A percentile compares a stretch with the other conserved stretches of the same genome.
Evolutionary conservation across 306 rosid genomes (phyloP).

Genomic region (Quercus alba): DNA sequence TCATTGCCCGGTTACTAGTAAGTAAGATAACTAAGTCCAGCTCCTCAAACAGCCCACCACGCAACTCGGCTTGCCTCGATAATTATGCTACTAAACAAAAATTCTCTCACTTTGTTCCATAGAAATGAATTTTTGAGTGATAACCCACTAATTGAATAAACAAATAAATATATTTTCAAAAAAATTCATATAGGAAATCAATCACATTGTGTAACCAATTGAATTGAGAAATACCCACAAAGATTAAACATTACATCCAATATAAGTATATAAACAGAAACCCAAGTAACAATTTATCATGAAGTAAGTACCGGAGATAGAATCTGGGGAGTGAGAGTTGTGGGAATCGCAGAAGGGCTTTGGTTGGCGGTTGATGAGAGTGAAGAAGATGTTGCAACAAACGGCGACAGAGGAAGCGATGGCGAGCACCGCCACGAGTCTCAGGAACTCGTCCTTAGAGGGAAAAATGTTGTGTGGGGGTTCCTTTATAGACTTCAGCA

Average conservation of each 20-base stretch:
- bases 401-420: constrained; percentile 51
- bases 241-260: no score
- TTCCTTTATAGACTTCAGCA: constrained; percentile 39
- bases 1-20: neutral
- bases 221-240: no score
- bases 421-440: constrained; percentile 46
- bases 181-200: no score
- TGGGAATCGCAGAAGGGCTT: constrained; percentile 64
- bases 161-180: no score
- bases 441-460: constrained; percentile 50
- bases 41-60: neutral
- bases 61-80: neutral
- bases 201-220: no score
- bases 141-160: neutral
- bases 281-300: no score
- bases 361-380: constrained; percentile 27
- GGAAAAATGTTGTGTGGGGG: constrained; percentile 66
- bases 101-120: neutral
- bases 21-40: neutral
- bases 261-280: no score
- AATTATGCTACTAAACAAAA: neutral
- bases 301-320: constrained; percentile 33
- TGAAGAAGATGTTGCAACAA: constrained; percentile 42
- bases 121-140: neutral
- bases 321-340: constrained; percentile 25